Evolutionary conservation across 192 early-diverging fungal species (phyloP).

Genomic region (Kickxella alabastrina): DNA sequence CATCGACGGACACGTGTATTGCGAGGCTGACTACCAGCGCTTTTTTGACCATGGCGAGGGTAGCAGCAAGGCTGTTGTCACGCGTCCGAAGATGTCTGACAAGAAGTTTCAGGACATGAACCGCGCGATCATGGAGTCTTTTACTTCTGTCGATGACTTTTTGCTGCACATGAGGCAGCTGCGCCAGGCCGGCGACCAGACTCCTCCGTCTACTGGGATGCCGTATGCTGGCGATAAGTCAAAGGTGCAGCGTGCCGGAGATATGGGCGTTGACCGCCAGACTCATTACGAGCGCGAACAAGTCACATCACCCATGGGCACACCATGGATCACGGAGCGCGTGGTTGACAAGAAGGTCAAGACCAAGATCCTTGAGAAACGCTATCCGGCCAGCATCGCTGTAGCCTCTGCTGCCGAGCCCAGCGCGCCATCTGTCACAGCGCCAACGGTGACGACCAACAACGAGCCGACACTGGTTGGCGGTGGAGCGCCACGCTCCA

Average conservation of each 20-base stretch:
- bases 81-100: constrained; percentile 37
- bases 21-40: constrained; percentile 43
- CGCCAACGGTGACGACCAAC: neutral
- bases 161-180: constrained; percentile 50
- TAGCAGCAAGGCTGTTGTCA: constrained; percentile 13
- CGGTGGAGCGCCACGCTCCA: constrained; percentile 17
- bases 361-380: constrained; percentile 52
- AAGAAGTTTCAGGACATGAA: constrained; percentile 44
- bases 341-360: constrained; percentile 50
- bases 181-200: constrained; percentile 19
- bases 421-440: neutral
- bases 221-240: constrained; percentile 27
- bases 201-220: neutral
- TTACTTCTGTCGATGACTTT: constrained; percentile 53
- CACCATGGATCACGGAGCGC: constrained; percentile 51
- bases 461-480: constrained; percentile 30
- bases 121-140: constrained; percentile 52
- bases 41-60: constrained; percentile 14
- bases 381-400: constrained; percentile 44
- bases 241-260: constrained; percentile 37
- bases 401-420: neutral
- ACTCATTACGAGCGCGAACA: constrained; percentile 52
- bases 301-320: constrained; percentile 44
- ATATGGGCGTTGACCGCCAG: constrained; percentile 45
- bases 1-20: constrained; percentile 50